These are phyloP conservation scores for Phytomonas francai DNA, from an alignment of 208 protist genomes.

Conservation along the genomic window DNA sequence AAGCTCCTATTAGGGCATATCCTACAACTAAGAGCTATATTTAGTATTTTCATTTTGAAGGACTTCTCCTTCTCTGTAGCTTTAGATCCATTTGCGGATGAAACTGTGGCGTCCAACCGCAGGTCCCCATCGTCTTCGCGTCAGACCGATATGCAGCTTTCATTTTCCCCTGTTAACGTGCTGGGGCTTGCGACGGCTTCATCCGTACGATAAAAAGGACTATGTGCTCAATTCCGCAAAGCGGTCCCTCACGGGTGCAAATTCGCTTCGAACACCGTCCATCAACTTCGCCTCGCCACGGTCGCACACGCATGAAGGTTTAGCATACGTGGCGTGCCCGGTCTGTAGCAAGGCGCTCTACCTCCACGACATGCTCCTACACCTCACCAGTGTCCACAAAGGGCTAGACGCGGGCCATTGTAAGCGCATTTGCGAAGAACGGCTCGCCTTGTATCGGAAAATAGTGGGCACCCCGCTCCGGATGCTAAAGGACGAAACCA, in stretches of 20 bases:
- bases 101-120: background rate
- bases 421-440: conserved; percentile 39
- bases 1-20: background rate
- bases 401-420: conserved; percentile 43
- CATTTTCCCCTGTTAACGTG: background rate
- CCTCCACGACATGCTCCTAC: conserved; percentile 58
- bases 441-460: conserved; percentile 53
- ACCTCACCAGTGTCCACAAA: conserved; percentile 53
- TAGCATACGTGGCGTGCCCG: conserved; percentile 63
- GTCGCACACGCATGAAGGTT: conserved; percentile 45
- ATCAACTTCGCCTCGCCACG: conserved; percentile 33
- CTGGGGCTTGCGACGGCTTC: background rate
- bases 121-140: background rate
- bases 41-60: background rate
- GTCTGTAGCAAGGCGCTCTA: conserved; percentile 41
- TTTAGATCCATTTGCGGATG: background rate
- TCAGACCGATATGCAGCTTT: background rate
- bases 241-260: background rate
- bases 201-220: background rate
- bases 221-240: background rate
- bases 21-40: background rate
- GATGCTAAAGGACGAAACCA: background rate
- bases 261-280: background rate
- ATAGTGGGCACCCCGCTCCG: conserved; percentile 48
- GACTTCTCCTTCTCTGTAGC: background rate